These are phyloP conservation scores for Aspergillus steynii DNA, from an alignment of 495 filamentous ascomycete genomes.

Conservation along the genomic window DNA sequence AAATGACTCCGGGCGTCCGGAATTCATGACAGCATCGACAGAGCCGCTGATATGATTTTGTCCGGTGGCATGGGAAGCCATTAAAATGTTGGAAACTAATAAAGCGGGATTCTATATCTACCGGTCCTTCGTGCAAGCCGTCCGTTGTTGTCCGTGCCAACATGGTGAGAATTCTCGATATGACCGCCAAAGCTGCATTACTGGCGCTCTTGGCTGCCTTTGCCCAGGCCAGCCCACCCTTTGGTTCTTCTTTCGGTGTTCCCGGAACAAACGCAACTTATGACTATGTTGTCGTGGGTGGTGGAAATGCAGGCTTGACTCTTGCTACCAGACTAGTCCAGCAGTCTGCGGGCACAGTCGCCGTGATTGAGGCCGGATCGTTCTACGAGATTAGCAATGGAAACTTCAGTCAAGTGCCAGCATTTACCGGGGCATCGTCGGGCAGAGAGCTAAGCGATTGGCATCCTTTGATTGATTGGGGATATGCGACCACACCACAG, in stretches of 20 bases:
- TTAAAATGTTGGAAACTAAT: neutral
- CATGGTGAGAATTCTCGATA: neutral
- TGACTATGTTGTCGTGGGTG: slow-evolving; percentile 50
- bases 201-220: neutral
- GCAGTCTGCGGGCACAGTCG: slow-evolving; percentile 29
- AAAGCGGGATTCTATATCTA: neutral
- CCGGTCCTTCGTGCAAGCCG: neutral
- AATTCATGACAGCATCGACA: neutral
- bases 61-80: neutral
- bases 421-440: slow-evolving; percentile 22
- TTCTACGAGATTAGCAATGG: slow-evolving; percentile 51
- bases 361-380: slow-evolving; percentile 55
- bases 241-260: neutral
- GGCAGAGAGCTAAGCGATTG: slow-evolving; percentile 20
- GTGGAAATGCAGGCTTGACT: slow-evolving; percentile 49
- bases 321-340: slow-evolving; percentile 45
- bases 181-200: neutral
- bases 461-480: slow-evolving; percentile 44
- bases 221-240: neutral
- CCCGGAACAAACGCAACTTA: slow-evolving; percentile 22
- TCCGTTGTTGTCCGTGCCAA: neutral
- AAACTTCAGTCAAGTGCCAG: slow-evolving; percentile 46
- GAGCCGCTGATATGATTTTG: neutral
- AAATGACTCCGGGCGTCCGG: neutral
- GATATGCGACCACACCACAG: slow-evolving; percentile 37